These are phyloP conservation scores for Rubus idaeus DNA, from an alignment of 306 rosid species.

Conservation along the genomic window DNA sequence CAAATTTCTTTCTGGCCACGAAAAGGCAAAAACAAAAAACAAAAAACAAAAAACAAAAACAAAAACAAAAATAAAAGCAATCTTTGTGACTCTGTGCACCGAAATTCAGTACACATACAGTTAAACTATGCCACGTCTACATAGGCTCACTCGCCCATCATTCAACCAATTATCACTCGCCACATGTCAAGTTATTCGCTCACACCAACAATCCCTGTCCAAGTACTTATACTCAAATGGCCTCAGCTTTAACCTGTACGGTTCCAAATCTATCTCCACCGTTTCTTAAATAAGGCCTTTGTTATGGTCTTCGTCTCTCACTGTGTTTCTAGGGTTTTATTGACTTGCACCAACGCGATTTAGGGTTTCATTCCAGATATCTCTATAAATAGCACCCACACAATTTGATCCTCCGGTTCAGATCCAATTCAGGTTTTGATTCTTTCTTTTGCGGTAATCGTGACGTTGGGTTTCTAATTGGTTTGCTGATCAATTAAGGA, in stretches of 20 bases:
- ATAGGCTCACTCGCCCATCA: too few relatives aligned
- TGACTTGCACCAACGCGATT: neutral
- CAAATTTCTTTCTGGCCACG: too few relatives aligned
- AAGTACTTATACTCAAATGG: neutral
- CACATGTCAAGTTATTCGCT: neutral
- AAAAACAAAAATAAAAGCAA: too few relatives aligned
- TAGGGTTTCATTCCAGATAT: neutral
- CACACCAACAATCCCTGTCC: neutral
- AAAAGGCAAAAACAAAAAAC: too few relatives aligned
- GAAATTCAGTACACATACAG: too few relatives aligned
- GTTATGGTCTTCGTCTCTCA: conserved; percentile 10
- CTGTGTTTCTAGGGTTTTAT: conserved; percentile 19
- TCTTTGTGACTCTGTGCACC: too few relatives aligned
- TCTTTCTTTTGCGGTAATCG: neutral
- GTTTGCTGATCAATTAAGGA: neutral
- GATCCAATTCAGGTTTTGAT: neutral
- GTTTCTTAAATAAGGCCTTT: neutral
- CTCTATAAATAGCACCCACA: neutral
- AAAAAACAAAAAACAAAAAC: too few relatives aligned
- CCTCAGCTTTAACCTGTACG: neutral
- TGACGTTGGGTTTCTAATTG: neutral
- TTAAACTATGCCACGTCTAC: neutral
- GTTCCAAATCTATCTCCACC: neutral
- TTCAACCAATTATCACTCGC: neutral
- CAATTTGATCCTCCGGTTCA: neutral